Evolutionary conservation across 73 alveolate genomes (phyloP), one percentile per base, ranked within the genome.

Genomic region (Urostyla sp.): DNA sequence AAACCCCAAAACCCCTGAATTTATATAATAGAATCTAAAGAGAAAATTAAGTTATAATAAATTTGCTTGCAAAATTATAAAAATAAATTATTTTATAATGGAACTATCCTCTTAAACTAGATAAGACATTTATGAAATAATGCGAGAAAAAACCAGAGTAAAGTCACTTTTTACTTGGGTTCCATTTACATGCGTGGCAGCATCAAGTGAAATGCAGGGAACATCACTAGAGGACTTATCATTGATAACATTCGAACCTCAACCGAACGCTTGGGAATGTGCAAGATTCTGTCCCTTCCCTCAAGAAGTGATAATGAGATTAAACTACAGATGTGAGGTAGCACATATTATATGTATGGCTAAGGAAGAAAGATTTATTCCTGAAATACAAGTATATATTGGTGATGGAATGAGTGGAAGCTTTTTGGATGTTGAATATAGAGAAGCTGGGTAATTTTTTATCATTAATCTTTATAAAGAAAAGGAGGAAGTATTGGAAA

Each of bases 321-420:
- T 96, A 45, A 94, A 96, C 79, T 86, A 83, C 61, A 86, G 99
- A 75, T 84, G 94, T 52, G 97, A 96, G 48, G 61, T 96, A 18
- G 91, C 95, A 57, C 97, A 95, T 87, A 48, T 96, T 15, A 67
- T 96, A 49, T 32, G 95, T 20, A 90, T 92, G 80, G 88, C 98
- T 45, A 96, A 96, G 72, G 84, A 84, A 0, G 96, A 95, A 73
- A 95, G 98, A 85, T 93, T 92, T 34, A 93, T 96, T 27, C 99
- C 99, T 44, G 94, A 83, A 77, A 77, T 85, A 36, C 98, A 96
- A 50, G 69, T 96, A 23, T 91, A 93, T 88, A 75, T 96, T 56
- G 99, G 99, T 0, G 99, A 96, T 80, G 99, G 99, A 21, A 89
- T 93, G 26, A 76, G 75, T 75, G 99, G 99, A 0, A 89, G 96